Conservation (phyloP, 768 basidiomycete genomes). For the Holtermannia corniformis region DNA sequence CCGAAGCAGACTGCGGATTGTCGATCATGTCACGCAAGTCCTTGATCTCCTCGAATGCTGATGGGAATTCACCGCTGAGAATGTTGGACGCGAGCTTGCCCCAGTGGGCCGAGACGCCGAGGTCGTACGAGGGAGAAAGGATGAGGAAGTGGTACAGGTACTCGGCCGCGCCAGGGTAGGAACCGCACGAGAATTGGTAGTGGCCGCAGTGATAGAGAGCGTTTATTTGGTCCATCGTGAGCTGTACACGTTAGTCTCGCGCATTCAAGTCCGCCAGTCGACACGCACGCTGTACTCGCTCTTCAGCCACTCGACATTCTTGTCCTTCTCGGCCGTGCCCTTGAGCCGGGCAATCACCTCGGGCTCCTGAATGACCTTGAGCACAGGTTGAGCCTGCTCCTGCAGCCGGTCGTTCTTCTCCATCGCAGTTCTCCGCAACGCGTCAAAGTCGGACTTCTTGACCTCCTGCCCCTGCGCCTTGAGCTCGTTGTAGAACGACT, state of each 20-base stretch:
- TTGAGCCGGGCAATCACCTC: conserved; percentile 89
- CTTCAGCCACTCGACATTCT: conserved; percentile 87
- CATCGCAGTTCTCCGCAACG: conserved; percentile 70
- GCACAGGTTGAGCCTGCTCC: conserved; percentile 81
- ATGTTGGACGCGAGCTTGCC: conserved; percentile 97
- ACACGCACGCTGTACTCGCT: conserved; percentile 73
- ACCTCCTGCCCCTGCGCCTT: conserved; percentile 35
- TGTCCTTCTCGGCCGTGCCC: conserved; percentile 75
- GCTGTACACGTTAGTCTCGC: conserved; percentile 48
- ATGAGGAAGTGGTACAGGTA: conserved; percentile 99
- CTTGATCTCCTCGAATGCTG: conserved; percentile 90
- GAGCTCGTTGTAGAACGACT: conserved; percentile 66
- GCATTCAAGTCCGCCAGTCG: too few species aligned
- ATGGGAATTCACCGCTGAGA: conserved; percentile 86
- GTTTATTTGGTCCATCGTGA: conserved; percentile 88
- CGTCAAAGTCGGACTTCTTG: conserved; percentile 59
- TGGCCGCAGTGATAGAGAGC: conserved; percentile 96
- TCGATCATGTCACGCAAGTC: conserved; percentile 89
- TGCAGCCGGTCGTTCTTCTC: conserved; percentile 74
- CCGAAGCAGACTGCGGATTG: conserved; percentile 35
- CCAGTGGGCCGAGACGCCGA: conserved; percentile 96
- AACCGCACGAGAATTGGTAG: conserved; percentile 97
- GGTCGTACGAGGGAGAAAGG: conserved; percentile 82
- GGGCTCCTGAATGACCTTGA: conserved; percentile 93
- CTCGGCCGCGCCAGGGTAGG: conserved; percentile 91